Evolutionary conservation across 495 filamentous ascomycete genomes (phyloP), one percentile per base, ranked within the genome.

Genomic region (Penicillium desertorum): DNA sequence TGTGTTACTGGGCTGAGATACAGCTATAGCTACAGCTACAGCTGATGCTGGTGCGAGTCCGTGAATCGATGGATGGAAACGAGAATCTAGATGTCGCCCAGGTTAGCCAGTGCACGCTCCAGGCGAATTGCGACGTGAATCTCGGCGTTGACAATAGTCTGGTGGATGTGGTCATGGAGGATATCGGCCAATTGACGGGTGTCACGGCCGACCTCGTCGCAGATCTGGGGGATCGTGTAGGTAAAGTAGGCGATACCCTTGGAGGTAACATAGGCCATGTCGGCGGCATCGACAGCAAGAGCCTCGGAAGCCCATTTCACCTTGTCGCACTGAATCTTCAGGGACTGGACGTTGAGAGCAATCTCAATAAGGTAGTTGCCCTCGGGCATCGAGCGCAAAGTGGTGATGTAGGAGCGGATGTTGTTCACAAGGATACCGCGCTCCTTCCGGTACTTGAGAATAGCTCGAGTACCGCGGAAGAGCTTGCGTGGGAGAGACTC

Each of bases 291-390:
- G 9, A 43, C 9, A 27, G 37, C 51, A n/a, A 53, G 22, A 17
- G 23, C 7, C 17, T 30, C n/a, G 25, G 51, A 14, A 10, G 39
- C 51, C 51, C 37, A 43, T n/a, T 53, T 53, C 14, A 53, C 5
- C 37, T 32, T 53, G 51, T 53, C 41, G 10, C 39, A 39, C 43
- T 53, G 51, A 25, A 43, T 32, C 37, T 41, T 27, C 23, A 53
- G 51, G n/a, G 37, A 29, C 16, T 41, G 23, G 25, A 53, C 16
- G 25, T 43, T 32, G 23, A 53, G 51, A n/a, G 51, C 19, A 17
- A 53, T 10, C 12, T 53, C 51, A 6, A 43, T 12, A 1, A 53
- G 51, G n/a, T 32, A 12, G 51, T 42, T 30, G 23, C 39, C 51
- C 25, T 29, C 25, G 23, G 51, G 51, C 5, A 7, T n/a, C 22